Conservation (phyloP, 345 rosid genomes). For the Dipteronia sinensis region DNA sequence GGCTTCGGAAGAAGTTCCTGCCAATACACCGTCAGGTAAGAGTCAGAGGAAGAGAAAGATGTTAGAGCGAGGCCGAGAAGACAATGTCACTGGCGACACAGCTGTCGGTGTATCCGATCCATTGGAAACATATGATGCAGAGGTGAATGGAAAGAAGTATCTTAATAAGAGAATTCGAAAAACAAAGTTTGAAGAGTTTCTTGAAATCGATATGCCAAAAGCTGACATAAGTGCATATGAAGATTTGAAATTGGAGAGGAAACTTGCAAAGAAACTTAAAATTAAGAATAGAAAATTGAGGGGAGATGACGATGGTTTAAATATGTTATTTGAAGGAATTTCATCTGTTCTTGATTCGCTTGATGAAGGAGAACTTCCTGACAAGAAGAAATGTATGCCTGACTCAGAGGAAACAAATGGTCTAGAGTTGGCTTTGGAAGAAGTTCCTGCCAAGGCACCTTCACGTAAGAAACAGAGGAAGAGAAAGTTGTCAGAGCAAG, state of each 20-base stretch:
- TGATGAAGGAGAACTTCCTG: constrained; percentile 29
- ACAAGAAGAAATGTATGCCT: constrained; percentile 33
- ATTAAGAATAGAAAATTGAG: constrained; percentile 68
- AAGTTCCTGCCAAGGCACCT: constrained; percentile 22
- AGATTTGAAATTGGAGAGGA: constrained; percentile 74
- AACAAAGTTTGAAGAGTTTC: constrained; percentile 74
- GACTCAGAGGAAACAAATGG: constrained; percentile 31
- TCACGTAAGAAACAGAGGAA: constrained; percentile 34
- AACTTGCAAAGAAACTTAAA: constrained; percentile 86
- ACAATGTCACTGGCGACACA: constrained; percentile 23
- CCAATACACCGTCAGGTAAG: constrained; percentile 23
- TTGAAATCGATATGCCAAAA: constrained; percentile 53
- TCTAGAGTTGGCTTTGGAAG: constrained; percentile 27
- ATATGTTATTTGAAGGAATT: constrained; percentile 50
- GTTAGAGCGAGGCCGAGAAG: constrained; percentile 33
- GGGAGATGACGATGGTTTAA: constrained; percentile 68
- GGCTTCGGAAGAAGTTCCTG: constrained; percentile 29
- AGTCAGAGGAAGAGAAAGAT: constrained; percentile 41
- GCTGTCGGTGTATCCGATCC: constrained; percentile 19
- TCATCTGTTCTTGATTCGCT: constrained; percentile 43
- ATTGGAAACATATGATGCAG: constrained; percentile 27
- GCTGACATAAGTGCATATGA: constrained; percentile 34
- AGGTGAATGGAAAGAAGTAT: constrained; percentile 35
- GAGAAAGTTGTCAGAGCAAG: constrained; percentile 41
- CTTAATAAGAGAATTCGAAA: constrained; percentile 35